phyloP scores from a whole-genome alignment of 2,329 filamentous ascomycete species.

The Fusarium heterosporum region DNA sequence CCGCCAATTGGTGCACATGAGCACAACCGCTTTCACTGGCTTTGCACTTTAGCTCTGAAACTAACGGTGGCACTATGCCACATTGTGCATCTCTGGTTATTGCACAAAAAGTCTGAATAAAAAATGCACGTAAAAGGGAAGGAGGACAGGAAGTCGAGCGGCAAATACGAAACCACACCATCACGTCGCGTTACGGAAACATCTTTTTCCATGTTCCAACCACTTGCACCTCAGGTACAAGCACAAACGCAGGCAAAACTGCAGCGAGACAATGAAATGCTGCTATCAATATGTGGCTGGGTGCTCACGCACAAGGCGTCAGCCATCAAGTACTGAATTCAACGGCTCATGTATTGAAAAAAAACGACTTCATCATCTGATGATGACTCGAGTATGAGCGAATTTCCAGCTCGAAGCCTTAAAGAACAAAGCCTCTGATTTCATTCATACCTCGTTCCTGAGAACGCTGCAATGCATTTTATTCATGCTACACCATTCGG shows the following conservation, averaged over 20 bases:
- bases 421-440: conserved; percentile 20
- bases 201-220: conserved; percentile 14
- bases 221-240: neutral
- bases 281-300: conserved; percentile 4
- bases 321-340: neutral
- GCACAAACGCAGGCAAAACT: conserved; percentile 19
- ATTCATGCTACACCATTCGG: neutral
- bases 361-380: neutral
- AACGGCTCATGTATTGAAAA: neutral
- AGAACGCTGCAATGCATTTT: conserved; percentile 9
- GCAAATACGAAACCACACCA: conserved; percentile 41
- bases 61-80: neutral
- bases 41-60: neutral
- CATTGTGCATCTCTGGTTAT: conserved; percentile 3
- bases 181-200: conserved; percentile 20
- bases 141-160: neutral
- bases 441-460: conserved; percentile 39
- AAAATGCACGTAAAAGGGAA: conserved; percentile 2
- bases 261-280: conserved; percentile 19
- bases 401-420: conserved; percentile 4
- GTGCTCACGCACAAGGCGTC: neutral
- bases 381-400: conserved; percentile 3
- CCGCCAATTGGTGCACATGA: conserved; percentile 23
- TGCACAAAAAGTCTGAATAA: conserved; percentile 9
- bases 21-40: neutral